phyloP scores from a whole-genome alignment of 345 rosid genomes.

The Raphanus sativus region DNA sequence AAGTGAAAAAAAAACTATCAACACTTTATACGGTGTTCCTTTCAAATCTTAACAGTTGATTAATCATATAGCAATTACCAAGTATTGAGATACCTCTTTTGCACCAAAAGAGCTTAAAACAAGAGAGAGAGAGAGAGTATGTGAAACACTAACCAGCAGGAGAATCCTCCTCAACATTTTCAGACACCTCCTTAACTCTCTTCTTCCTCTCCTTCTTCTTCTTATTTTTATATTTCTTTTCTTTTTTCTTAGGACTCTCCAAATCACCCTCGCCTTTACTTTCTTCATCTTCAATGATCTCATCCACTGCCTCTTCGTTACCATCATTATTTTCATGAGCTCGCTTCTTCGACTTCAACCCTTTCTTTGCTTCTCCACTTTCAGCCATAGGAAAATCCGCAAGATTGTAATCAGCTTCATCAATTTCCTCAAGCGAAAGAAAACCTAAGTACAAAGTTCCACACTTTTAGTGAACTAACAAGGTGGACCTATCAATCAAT shows the following conservation, averaged over 20 bases:
- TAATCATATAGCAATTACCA: background rate
- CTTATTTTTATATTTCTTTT: constrained; percentile 39
- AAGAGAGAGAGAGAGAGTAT: constrained; percentile 4
- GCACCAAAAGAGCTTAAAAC: background rate
- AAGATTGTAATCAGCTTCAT: constrained; percentile 64
- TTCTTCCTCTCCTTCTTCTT: constrained; percentile 41
- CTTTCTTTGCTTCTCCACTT: constrained; percentile 37
- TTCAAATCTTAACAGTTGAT: background rate
- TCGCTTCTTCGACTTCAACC: constrained; percentile 40
- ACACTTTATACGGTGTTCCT: too few relatives aligned
- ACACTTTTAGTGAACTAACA: constrained; percentile 5
- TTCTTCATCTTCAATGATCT: constrained; percentile 11
- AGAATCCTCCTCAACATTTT: constrained; percentile 38
- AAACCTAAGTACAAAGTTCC: constrained; percentile 51
- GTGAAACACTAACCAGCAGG: constrained; percentile 50
- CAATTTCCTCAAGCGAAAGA: constrained; percentile 91
- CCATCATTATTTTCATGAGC: constrained; percentile 32
- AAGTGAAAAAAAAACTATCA: too few relatives aligned
- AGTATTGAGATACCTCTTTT: background rate
- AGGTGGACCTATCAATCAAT: background rate
- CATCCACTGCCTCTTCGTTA: constrained; percentile 34
- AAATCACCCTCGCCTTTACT: background rate
- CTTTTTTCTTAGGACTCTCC: constrained; percentile 43
- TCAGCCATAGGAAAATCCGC: constrained; percentile 40
- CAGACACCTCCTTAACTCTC: background rate